Base-by-base conservation (phyloP, 306 rosid species). In the Corylus americana region DNA sequence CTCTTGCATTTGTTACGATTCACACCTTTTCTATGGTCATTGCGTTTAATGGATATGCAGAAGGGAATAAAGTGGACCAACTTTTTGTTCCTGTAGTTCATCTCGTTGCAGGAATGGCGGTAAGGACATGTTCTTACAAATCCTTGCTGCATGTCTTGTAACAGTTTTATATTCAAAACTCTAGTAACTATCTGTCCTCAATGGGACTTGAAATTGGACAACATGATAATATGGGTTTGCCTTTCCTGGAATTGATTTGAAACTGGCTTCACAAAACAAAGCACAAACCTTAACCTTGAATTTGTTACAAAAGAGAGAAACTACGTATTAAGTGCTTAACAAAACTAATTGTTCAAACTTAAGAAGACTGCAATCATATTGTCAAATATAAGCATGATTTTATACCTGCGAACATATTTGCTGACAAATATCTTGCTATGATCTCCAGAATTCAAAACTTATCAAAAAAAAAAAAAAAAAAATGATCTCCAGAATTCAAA, bases 21-120 rank as follows among this genome's bases (percentile, higher is more conserved):
- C 98, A 94, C 85, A 94, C 97, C 62, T 94, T 91, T 83, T 94
- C 98, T 17, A 94, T 94, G 98, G 94, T 94, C 82, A 92, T 94
- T 45, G 98, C 98, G 74, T 94, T 92, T 83, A 92, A 86, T 78
- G 98, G 94, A 63, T 92, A 94, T 67, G 92, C 93, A 22, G 98
- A 92, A 79, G 89, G 89, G 78, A 92, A 91, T 61, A 92, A 83
- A 86, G 87, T 92, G 84, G 97, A 94, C 81, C 87, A 79, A 76
- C 74, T 88, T 82, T 86, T 92, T 86, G 98, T 92, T 82, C 97
- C 98, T 68, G 39, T 79, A 27, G 89, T 87, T 84, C 97, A 94
- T 80, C 81, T 90, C 77, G 90, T 77, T 66, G 94, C 98, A 35
- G 97, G 93, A 58, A 75, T 90, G 93, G 81, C 77, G 98, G 98